These are phyloP conservation scores for Starmerella vaccinii DNA, from an alignment of 805 yeast species.

Conservation along the genomic window DNA sequence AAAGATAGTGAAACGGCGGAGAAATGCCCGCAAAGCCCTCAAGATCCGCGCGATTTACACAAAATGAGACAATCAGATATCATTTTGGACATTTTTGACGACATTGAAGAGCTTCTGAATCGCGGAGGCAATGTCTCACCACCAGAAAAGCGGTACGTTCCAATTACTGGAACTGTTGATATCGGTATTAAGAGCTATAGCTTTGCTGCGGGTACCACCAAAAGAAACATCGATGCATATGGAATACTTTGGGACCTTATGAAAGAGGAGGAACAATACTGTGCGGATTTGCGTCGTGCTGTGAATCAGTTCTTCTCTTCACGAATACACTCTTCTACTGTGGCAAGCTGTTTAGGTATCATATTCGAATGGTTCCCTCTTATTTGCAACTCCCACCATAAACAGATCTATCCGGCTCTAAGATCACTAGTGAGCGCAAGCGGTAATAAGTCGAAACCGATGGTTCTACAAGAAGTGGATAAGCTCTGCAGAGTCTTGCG, in stretches of 20 bases:
- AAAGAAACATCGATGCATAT: not conserved
- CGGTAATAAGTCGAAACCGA: too few relatives aligned
- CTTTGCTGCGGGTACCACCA: not conserved
- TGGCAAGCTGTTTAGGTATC: not conserved
- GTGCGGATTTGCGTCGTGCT: conserved; percentile 7
- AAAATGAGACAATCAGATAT: not conserved
- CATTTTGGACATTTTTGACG: conserved; percentile 12
- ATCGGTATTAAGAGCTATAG: not conserved
- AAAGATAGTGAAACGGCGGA: not conserved
- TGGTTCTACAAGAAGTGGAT: not conserved
- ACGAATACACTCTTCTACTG: not conserved
- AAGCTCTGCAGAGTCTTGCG: not conserved
- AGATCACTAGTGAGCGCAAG: not conserved
- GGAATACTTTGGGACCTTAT: not conserved
- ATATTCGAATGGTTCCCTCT: conserved; percentile 14
- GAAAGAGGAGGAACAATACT: conserved; percentile 10
- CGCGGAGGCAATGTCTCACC: not conserved
- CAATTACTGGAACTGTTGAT: not conserved
- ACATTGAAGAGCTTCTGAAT: conserved; percentile 6
- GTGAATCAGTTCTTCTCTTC: conserved; percentile 1
- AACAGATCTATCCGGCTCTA: conserved; percentile 3
- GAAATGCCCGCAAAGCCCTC: not conserved
- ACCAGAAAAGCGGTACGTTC: not conserved
- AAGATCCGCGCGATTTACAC: not conserved
- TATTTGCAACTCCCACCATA: conserved; percentile 7